phyloP scores from a whole-genome alignment of 495 filamentous ascomycete species.

The Hypoxylon crocopeplum region DNA sequence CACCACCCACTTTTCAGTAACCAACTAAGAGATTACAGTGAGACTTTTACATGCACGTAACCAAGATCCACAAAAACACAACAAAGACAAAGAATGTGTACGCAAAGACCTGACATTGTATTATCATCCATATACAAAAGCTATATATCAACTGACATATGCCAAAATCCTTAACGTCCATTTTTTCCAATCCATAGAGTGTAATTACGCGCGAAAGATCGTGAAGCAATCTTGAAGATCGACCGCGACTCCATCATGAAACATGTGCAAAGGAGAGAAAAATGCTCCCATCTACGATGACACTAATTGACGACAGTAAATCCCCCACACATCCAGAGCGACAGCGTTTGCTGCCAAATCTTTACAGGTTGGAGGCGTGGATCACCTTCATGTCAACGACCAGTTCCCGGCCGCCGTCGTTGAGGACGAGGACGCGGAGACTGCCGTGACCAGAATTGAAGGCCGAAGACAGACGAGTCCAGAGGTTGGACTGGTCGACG shows the following conservation, averaged over 20 bases:
- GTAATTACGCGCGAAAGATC: slow-evolving; percentile 38
- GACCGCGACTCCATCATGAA: slow-evolving; percentile 39
- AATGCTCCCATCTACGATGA: slow-evolving; percentile 24
- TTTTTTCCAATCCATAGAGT: slow-evolving; percentile 37
- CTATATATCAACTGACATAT: slow-evolving; percentile 40
- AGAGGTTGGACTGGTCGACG: slow-evolving; percentile 90
- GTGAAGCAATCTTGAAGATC: slow-evolving; percentile 37
- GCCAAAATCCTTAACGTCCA: slow-evolving; percentile 39
- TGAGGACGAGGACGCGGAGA: slow-evolving; percentile 94
- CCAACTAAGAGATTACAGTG: background rate
- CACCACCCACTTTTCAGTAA: background rate
- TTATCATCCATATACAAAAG: slow-evolving; percentile 43
- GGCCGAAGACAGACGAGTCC: slow-evolving; percentile 77
- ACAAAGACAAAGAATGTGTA: background rate
- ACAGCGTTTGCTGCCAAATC: background rate
- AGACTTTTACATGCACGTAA: no score
- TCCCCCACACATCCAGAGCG: slow-evolving; percentile 23
- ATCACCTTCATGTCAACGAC: slow-evolving; percentile 99
- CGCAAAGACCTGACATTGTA: slow-evolving; percentile 38
- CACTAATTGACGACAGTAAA: slow-evolving; percentile 32
- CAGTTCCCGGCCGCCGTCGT: slow-evolving; percentile 90
- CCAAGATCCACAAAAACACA: background rate
- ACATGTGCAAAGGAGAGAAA: slow-evolving; percentile 25
- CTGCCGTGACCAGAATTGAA: slow-evolving; percentile 93
- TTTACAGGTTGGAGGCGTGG: slow-evolving; percentile 70